phyloP scores from a whole-genome alignment of 345 rosid species.

The Camelina sativa region DNA sequence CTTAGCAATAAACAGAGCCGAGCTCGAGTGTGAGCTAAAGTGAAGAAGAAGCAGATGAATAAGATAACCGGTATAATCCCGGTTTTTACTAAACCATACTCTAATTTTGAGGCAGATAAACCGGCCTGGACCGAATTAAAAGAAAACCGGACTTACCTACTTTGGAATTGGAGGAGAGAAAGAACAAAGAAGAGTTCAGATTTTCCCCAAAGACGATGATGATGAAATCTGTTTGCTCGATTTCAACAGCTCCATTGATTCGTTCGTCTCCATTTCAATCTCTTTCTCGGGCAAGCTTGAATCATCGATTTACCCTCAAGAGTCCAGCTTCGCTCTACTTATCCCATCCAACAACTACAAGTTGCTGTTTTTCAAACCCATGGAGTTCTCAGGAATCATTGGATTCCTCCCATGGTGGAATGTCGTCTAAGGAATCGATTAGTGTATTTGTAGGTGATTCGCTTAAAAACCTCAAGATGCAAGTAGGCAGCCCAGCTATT shows the following conservation, averaged over 20 bases:
- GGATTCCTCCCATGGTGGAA: constrained; percentile 11
- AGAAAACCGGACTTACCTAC: constrained; percentile 10
- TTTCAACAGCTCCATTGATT: constrained; percentile 39
- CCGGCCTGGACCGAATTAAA: background rate
- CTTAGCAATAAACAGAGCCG: too few relatives aligned
- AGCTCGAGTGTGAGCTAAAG: too few relatives aligned
- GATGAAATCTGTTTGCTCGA: constrained; percentile 49
- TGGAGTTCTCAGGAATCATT: constrained; percentile 26
- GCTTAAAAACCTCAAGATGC: constrained; percentile 50
- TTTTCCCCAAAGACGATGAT: background rate
- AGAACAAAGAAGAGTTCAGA: background rate
- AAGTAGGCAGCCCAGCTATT: constrained; percentile 52
- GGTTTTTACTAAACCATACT: background rate
- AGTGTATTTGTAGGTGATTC: constrained; percentile 41
- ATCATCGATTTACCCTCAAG: constrained; percentile 36
- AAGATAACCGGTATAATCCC: background rate
- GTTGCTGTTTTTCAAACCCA: constrained; percentile 41
- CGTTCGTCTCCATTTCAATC: constrained; percentile 33
- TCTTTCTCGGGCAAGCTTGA: constrained; percentile 28
- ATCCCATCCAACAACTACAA: constrained; percentile 16
- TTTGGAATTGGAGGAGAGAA: background rate
- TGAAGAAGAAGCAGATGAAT: background rate
- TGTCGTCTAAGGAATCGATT: constrained; percentile 39
- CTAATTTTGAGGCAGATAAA: background rate
- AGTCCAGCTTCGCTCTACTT: constrained; percentile 34